These are phyloP conservation scores for Hypoxylon sp. DNA, from an alignment of 2,329 filamentous ascomycete genomes.

Conservation along the genomic window DNA sequence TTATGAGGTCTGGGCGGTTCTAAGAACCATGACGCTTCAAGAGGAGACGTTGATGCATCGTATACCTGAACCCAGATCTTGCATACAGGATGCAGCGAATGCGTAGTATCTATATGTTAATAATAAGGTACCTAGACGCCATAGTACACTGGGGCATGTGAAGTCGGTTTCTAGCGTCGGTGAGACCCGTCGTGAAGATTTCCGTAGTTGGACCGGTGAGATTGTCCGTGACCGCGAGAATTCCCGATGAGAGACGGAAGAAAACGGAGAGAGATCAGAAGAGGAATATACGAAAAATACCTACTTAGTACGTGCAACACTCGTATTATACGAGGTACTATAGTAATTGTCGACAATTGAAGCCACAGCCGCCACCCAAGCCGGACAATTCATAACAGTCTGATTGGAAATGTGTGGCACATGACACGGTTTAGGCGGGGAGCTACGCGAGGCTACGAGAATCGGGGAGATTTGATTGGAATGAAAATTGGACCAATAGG, in stretches of 20 bases:
- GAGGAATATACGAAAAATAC: constrained; percentile 8
- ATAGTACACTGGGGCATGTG: not conserved
- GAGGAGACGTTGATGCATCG: constrained; percentile 9
- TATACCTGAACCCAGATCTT: constrained; percentile 1
- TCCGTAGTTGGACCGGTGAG: constrained; percentile 24
- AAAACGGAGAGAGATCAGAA: constrained; percentile 21
- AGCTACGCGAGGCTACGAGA: constrained; percentile 31
- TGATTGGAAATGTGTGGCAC: constrained; percentile 19
- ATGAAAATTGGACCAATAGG: constrained; percentile 28
- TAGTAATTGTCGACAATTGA: constrained; percentile 6
- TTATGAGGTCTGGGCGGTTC: constrained; percentile 11
- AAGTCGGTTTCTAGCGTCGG: constrained; percentile 4
- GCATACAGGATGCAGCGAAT: constrained; percentile 8
- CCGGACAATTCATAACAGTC: constrained; percentile 2
- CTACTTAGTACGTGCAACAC: not conserved
- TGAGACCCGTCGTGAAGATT: constrained; percentile 35
- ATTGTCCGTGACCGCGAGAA: constrained; percentile 20
- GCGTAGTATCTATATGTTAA: constrained; percentile 5
- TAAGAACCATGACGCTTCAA: constrained; percentile 4
- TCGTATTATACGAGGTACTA: constrained; percentile 7
- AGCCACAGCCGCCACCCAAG: constrained; percentile 41
- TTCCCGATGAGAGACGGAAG: constrained; percentile 23
- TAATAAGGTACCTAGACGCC: constrained; percentile 1
- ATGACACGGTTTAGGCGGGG: constrained; percentile 38
- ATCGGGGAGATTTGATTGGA: constrained; percentile 13